These are phyloP conservation scores for Boletus pseudopeckii DNA, from an alignment of 768 basidiomycete species.

Conservation along the genomic window DNA sequence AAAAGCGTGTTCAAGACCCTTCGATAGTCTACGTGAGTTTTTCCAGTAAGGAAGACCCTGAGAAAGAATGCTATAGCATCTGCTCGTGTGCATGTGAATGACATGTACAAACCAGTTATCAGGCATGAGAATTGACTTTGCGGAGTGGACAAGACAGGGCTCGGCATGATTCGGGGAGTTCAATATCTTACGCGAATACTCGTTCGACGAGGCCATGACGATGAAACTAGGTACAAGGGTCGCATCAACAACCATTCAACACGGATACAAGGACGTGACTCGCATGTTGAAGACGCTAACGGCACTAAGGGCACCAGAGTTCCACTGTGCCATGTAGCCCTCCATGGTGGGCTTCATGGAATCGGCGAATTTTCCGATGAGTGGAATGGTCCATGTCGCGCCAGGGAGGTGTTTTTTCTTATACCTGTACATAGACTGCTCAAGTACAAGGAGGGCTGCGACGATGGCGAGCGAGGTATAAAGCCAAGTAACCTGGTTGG, in stretches of 20 bases:
- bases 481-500: slow-evolving; percentile 44
- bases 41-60: slow-evolving; percentile 98
- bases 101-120: slow-evolving; percentile 75
- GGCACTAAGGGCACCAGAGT: slow-evolving; percentile 81
- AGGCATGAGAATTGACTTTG: slow-evolving; percentile 77
- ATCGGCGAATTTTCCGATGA: slow-evolving; percentile 95
- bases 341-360: slow-evolving; percentile 90
- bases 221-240: slow-evolving; percentile 72
- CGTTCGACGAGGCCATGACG: slow-evolving; percentile 94
- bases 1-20: slow-evolving; percentile 87
- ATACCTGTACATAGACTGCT: slow-evolving; percentile 83
- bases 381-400: slow-evolving; percentile 88
- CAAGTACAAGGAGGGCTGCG: slow-evolving; percentile 72
- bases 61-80: background rate
- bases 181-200: slow-evolving; percentile 90
- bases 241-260: slow-evolving; percentile 6
- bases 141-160: slow-evolving; percentile 91
- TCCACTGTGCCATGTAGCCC: slow-evolving; percentile 90
- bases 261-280: slow-evolving; percentile 23
- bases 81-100: background rate
- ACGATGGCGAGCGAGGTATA: slow-evolving; percentile 70
- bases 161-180: slow-evolving; percentile 92
- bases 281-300: slow-evolving; percentile 98
- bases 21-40: slow-evolving; percentile 90
- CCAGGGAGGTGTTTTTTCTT: slow-evolving; percentile 91